Conservation (phyloP, 106 monocot species). For the Posidonia australis region DNA sequence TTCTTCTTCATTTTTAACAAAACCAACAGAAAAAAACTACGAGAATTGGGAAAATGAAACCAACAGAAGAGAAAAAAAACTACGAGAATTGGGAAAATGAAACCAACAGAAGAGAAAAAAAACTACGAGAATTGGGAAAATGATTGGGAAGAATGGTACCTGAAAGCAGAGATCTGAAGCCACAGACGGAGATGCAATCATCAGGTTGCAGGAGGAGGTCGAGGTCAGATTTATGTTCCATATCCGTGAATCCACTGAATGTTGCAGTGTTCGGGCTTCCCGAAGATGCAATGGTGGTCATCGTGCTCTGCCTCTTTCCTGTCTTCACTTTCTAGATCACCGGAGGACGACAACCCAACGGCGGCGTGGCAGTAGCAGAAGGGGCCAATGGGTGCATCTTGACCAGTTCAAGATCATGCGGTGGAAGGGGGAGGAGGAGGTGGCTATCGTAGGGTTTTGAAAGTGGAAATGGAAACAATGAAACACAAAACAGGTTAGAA, state of each 20-base stretch:
- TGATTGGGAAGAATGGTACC: conserved; percentile 18
- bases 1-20: background rate
- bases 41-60: background rate
- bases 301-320: background rate
- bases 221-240: conserved; percentile 52
- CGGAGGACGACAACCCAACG: background rate
- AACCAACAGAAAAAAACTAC: background rate
- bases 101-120: background rate
- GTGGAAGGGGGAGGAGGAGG: too few relatives aligned
- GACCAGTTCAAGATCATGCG: too few relatives aligned
- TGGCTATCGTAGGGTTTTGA: too few relatives aligned
- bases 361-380: background rate
- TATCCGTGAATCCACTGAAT: conserved; percentile 26
- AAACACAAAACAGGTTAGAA: too few relatives aligned
- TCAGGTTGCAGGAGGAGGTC: conserved; percentile 34
- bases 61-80: background rate
- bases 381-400: too few relatives aligned
- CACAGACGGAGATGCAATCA: conserved; percentile 65
- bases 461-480: too few relatives aligned
- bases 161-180: conserved; percentile 98
- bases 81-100: background rate
- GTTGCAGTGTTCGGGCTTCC: conserved; percentile 3
- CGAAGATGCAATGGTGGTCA: conserved; percentile 14
- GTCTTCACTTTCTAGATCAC: background rate
- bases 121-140: too few relatives aligned